Conservation (phyloP, 129 eudicot species). For the Flaveria ramosissima region DNA sequence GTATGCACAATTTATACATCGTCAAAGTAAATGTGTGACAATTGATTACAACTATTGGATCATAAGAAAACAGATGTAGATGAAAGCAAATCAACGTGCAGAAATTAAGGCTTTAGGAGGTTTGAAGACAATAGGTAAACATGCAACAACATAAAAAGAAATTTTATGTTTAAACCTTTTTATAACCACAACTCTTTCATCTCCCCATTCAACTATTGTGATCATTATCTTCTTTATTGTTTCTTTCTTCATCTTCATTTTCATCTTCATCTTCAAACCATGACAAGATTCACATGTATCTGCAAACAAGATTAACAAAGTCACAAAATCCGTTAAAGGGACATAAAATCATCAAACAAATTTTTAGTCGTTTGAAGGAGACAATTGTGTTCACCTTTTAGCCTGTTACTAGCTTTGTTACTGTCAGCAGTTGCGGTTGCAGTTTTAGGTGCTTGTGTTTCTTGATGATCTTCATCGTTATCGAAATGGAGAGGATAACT, state of each 20-base stretch:
- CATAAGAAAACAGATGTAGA: neutral
- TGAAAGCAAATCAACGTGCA: conserved; percentile 7
- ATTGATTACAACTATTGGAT: neutral
- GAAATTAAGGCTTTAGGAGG: conserved; percentile 55
- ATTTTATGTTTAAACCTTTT: conserved; percentile 71
- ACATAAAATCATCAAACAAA: neutral
- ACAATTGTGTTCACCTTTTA: neutral
- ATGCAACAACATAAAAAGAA: conserved; percentile 55
- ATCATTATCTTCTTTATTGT: conserved; percentile 54
- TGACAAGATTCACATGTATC: neutral
- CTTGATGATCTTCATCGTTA: conserved; percentile 23
- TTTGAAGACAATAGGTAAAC: conserved; percentile 60
- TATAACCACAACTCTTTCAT: conserved; percentile 51
- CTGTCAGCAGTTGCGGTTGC: neutral
- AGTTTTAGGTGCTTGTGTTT: neutral
- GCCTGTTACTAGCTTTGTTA: neutral
- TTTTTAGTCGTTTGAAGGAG: neutral
- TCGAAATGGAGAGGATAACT: conserved; percentile 76
- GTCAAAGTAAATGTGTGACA: neutral
- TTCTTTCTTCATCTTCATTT: conserved; percentile 37
- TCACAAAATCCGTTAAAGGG: neutral
- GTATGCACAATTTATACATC: neutral
- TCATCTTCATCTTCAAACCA: conserved; percentile 28
- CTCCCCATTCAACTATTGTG: conserved; percentile 66
- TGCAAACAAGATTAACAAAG: neutral